Base-by-base conservation (phyloP, 352 stramenopile genomes). In the Phytophthora pistaciae region DNA sequence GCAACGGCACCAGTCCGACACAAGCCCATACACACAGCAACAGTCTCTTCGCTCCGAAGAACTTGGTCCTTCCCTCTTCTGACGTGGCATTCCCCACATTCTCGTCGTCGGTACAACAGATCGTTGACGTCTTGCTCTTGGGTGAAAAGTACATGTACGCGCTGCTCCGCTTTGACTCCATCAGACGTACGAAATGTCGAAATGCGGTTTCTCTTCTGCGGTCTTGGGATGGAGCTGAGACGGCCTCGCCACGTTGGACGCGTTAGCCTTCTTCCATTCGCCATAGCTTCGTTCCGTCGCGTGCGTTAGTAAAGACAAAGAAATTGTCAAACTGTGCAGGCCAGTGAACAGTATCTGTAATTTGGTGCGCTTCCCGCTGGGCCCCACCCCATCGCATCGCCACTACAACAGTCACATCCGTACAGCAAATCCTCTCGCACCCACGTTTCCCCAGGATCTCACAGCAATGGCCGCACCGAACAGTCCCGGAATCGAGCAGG, bases 401-500 rank as follows among this genome's bases (percentile, higher is more conserved):
- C 36, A 42, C 36, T 16, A 18, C 10, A 16, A 40, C 5, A 42
- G 36, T 42, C 36, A 42, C 27, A 31, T 31, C 27, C 27, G 27
- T 9, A 31, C 33, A 14, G 33, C 33, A 40, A 40, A 40, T 40
- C 8, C 33, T 3, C 33, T 40, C 33, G 33, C 42, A n/a, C 14
- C 16, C 14, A 18, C 14, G 42, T 49, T n/a, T 49, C 23, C 18
- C 42, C 42, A 21, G 6, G 16, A 23, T 23, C 25, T 82, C 50
- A 86, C 11, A 68, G 49, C 21, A 60, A 48, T 54, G 72, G 74
- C 25, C 75, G 74, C 27, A 82, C 64, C 3, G 78, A 83, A 33
- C 79, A 88, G n/a, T 91, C 83, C 4, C 83, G 79, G 29, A 87
- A 85, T 29, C 77, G 71, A 31, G 79, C 75, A n/a, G 80, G 58